Evolutionary conservation across 345 rosid species (phyloP).

Genomic region (Pelargonium nanum): DNA sequence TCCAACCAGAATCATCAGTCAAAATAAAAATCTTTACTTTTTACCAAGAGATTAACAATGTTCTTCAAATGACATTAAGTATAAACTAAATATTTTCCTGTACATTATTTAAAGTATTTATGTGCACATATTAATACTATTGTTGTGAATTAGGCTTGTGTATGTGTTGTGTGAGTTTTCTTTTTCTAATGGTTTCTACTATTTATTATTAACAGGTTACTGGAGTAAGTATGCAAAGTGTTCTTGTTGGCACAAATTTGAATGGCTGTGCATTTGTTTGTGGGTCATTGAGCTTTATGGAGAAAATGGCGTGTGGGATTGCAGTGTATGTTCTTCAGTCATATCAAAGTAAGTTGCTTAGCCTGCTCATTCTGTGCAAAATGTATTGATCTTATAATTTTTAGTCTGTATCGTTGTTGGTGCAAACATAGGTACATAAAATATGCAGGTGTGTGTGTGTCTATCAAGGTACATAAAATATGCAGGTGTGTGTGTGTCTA

Average conservation of each 20-base stretch:
- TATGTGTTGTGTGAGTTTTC: not conserved
- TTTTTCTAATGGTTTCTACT: not conserved
- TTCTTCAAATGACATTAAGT: too few relatives aligned
- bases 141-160: not conserved
- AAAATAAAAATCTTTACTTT: too few relatives aligned
- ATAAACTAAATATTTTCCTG: too few relatives aligned
- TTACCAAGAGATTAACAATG: too few relatives aligned
- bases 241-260: conserved; percentile 64
- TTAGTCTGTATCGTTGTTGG: not conserved
- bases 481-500: too few relatives aligned
- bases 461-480: too few relatives aligned
- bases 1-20: too few relatives aligned
- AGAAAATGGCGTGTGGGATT: conserved; percentile 85
- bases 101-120: too few relatives aligned
- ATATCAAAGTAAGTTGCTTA: conserved; percentile 73
- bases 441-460: too few relatives aligned
- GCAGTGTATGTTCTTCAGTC: conserved; percentile 77
- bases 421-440: not conserved
- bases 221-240: conserved; percentile 88
- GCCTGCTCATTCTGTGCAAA: not conserved
- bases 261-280: conserved; percentile 93
- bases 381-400: not conserved
- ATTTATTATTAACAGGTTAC: conserved; percentile 46
- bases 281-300: conserved; percentile 91
- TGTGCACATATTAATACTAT: too few relatives aligned